Conservation (phyloP, 495 filamentous ascomycete species). For the Penicillium angulare region DNA sequence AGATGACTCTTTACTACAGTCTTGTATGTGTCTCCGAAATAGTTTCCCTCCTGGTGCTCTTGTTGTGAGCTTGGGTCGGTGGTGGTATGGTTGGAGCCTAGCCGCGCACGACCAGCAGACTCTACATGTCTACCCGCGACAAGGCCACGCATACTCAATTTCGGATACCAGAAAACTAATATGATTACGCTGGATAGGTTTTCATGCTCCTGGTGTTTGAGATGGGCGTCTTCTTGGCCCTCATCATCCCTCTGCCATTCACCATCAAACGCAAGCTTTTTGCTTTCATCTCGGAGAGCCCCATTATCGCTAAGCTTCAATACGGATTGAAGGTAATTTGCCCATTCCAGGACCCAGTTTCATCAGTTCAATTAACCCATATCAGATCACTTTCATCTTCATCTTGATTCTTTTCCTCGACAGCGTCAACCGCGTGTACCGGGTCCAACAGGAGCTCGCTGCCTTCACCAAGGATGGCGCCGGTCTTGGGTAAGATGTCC, state of each 20-base stretch:
- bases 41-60: not conserved
- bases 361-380: conserved; percentile 1
- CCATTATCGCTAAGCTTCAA: conserved; percentile 73
- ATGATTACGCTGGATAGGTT: conserved; percentile 55
- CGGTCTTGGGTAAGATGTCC: conserved; percentile 38
- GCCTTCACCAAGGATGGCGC: conserved; percentile 53
- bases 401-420: conserved; percentile 97
- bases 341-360: not conserved
- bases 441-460: conserved; percentile 84
- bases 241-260: conserved; percentile 91
- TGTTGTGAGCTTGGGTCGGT: not conserved
- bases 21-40: conserved; percentile 63
- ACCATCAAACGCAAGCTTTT: conserved; percentile 84
- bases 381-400: conserved; percentile 96
- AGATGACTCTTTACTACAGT: conserved; percentile 98
- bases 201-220: conserved; percentile 89
- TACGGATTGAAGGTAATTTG: conserved; percentile 70
- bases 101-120: conserved; percentile 10
- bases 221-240: conserved; percentile 88
- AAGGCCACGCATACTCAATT: not conserved
- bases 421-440: conserved; percentile 97
- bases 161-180: not conserved
- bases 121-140: not conserved
- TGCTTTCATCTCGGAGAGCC: conserved; percentile 88
- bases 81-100: conserved; percentile 22